A percentile compares a stretch with the other conserved stretches of the same genome.
Conservation (phyloP, 139 green algal species). For the Tetradesmus obliquus region DNA sequence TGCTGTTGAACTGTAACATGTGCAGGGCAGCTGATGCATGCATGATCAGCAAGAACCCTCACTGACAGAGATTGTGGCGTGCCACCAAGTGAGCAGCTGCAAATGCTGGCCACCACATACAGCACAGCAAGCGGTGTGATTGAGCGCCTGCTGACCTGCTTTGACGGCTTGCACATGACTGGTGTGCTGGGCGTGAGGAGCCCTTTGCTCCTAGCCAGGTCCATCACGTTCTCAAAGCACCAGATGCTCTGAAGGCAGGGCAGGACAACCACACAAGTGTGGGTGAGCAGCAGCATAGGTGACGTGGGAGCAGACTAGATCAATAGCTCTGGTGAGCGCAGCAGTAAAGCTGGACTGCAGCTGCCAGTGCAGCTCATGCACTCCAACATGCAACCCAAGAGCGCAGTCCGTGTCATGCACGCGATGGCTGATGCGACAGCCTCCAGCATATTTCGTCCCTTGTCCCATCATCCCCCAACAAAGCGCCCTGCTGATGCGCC, state of each 20-base stretch:
- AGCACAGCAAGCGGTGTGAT: too few relatives aligned
- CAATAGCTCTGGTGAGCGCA: neutral
- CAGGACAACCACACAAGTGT: neutral
- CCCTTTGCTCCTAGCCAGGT: slow-evolving; percentile 49
- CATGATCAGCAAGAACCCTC: too few relatives aligned
- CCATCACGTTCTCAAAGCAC: slow-evolving; percentile 81
- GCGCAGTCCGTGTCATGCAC: neutral
- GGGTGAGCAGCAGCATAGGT: neutral
- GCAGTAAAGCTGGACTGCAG: neutral
- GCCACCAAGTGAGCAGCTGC: too few relatives aligned
- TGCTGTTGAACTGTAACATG: too few relatives aligned
- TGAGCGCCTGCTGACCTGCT: neutral
- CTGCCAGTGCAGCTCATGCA: neutral
- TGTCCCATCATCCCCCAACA: neutral
- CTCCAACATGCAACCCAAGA: neutral
- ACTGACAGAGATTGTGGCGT: too few relatives aligned
- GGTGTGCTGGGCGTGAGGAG: slow-evolving; percentile 53
- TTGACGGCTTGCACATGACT: slow-evolving; percentile 82
- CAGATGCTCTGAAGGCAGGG: slow-evolving; percentile 65
- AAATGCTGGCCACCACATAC: too few relatives aligned
- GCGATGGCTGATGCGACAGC: neutral
- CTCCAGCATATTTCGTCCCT: neutral
- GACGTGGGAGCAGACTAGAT: neutral
- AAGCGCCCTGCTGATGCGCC: neutral
- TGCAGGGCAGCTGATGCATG: too few relatives aligned